Percentiles rank a stretch among this genome's conserved stretches.
phyloP scores from a whole-genome alignment of 108 stramenopile species.

The Cyclotella cryptica region DNA sequence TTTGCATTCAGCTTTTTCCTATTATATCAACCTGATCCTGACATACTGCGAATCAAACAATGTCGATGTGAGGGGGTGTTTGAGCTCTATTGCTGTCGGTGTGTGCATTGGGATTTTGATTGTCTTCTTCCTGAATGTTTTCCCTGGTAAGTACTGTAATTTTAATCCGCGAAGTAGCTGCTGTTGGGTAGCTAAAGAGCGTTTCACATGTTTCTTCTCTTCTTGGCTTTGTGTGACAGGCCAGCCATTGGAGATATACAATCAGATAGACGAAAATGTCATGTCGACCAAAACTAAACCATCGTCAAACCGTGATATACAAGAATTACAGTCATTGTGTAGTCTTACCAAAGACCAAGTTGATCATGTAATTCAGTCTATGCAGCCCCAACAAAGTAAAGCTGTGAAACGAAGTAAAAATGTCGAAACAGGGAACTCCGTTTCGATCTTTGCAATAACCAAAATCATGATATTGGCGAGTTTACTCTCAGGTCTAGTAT shows the following conservation, averaged over 20 bases:
- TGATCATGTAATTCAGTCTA: neutral
- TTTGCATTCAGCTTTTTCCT: constrained; percentile 6
- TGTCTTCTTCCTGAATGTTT: neutral
- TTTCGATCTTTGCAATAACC: constrained; percentile 2
- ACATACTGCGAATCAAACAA: constrained; percentile 11
- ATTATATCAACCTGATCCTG: neutral
- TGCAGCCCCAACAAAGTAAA: neutral
- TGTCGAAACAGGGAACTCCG: neutral
- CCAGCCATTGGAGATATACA: constrained; percentile 2
- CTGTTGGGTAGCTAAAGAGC: neutral
- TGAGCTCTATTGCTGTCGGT: neutral
- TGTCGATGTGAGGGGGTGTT: neutral
- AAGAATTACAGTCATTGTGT: neutral
- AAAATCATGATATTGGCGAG: neutral
- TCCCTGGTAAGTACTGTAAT: neutral
- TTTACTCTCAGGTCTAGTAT: neutral
- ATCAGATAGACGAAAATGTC: neutral
- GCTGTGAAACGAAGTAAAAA: neutral
- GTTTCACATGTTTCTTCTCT: neutral
- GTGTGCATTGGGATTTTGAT: neutral
- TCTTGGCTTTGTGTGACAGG: neutral
- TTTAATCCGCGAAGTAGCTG: no score
- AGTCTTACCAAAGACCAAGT: constrained; percentile 6
- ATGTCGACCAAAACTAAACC: neutral
- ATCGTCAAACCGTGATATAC: neutral